Conservation (phyloP, 2,329 filamentous ascomycete species). For the Capronia epimyces region DNA sequence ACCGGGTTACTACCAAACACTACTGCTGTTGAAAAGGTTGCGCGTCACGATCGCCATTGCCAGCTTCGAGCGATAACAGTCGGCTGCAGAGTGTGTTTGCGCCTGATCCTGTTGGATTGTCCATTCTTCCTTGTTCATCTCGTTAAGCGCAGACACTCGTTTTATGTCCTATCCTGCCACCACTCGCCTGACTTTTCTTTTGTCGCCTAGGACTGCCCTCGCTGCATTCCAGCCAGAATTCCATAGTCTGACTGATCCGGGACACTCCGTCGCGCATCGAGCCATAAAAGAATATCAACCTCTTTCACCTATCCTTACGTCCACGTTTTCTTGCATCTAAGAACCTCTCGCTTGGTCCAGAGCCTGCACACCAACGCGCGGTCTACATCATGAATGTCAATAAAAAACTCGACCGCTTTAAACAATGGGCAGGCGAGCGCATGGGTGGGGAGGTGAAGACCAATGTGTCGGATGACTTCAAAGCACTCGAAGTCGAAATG, state of each 20-base stretch:
- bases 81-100: background rate
- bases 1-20: background rate
- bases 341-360: background rate
- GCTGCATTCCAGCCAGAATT: slow-evolving; percentile 19
- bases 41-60: slow-evolving; percentile 14
- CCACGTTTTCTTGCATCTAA: background rate
- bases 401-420: slow-evolving; percentile 92
- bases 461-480: slow-evolving; percentile 83
- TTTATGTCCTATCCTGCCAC: slow-evolving; percentile 17
- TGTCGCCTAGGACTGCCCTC: slow-evolving; percentile 4
- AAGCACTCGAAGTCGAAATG: slow-evolving; percentile 85
- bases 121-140: slow-evolving; percentile 6
- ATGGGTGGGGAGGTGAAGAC: slow-evolving; percentile 92
- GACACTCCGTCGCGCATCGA: slow-evolving; percentile 16
- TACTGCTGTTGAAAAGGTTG: background rate
- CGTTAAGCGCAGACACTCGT: slow-evolving; percentile 22
- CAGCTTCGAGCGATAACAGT: slow-evolving; percentile 1
- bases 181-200: slow-evolving; percentile 14
- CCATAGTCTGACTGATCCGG: slow-evolving; percentile 13
- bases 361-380: background rate
- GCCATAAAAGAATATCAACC: background rate
- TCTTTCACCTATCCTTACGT: slow-evolving; percentile 8
- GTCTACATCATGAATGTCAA: slow-evolving; percentile 56
- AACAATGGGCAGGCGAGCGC: slow-evolving; percentile 96
- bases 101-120: background rate